Percentiles rank a stretch among this genome's conserved stretches.
These are phyloP conservation scores for Echium plantagineum DNA, from an alignment of 257 asterid species.

Conservation along the genomic window DNA sequence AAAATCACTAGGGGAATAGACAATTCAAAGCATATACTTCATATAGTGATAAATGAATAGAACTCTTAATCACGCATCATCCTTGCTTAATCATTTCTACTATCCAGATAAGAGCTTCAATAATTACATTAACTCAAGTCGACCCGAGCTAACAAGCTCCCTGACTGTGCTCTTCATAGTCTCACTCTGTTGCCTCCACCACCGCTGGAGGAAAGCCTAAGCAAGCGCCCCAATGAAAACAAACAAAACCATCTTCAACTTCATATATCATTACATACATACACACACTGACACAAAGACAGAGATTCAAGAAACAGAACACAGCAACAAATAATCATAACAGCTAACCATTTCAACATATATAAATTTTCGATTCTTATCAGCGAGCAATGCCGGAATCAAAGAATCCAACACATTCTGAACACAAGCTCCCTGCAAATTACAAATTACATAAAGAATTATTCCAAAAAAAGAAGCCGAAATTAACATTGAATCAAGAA, in stretches of 20 bases:
- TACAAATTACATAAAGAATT: background rate
- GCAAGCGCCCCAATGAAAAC: background rate
- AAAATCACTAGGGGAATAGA: constrained; percentile 1
- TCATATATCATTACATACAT: background rate
- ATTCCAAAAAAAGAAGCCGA: background rate
- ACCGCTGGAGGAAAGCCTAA: constrained; percentile 96
- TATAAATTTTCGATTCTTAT: constrained; percentile 66
- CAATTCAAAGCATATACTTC: background rate
- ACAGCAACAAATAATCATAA: background rate
- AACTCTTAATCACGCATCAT: background rate
- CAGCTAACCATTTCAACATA: constrained; percentile 67
- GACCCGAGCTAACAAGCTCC: constrained; percentile 65
- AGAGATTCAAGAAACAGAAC: background rate
- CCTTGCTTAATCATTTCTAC: background rate
- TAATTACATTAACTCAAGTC: constrained; percentile 82
- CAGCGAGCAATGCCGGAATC: constrained; percentile 74
- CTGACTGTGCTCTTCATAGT: constrained; percentile 44
- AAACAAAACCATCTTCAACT: too few relatives aligned
- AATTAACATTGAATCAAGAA: too few relatives aligned
- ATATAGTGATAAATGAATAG: background rate
- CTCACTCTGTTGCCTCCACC: constrained; percentile 88
- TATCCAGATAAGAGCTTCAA: background rate
- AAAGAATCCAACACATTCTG: constrained; percentile 88
- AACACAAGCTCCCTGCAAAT: constrained; percentile 80
- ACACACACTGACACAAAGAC: background rate